A percentile compares a stretch with the other conserved stretches of the same genome.
These are phyloP conservation scores for Lichtheimia hyalospora DNA, from an alignment of 371 early-diverging fungal genomes.

Conservation along the genomic window DNA sequence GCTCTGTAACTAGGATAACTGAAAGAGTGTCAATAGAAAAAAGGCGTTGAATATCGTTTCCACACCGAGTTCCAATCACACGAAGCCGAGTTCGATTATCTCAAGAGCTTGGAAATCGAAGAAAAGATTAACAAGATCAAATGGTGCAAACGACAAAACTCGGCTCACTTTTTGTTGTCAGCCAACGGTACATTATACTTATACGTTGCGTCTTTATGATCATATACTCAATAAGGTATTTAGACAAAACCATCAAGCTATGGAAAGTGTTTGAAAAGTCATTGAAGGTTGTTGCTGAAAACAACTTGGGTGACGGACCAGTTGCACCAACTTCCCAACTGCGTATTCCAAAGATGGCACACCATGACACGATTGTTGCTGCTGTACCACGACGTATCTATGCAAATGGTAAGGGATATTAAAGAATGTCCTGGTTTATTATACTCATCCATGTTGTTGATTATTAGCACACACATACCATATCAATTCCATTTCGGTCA, in stretches of 20 bases:
- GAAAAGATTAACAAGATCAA: slow-evolving; percentile 96
- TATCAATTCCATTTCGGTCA: slow-evolving; percentile 93
- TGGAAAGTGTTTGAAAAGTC: slow-evolving; percentile 92
- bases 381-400: slow-evolving; percentile 83
- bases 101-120: slow-evolving; percentile 94
- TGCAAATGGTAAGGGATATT: slow-evolving; percentile 57
- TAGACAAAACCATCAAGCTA: slow-evolving; percentile 92
- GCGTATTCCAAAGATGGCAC: slow-evolving; percentile 72
- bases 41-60: slow-evolving; percentile 90
- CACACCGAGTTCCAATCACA: slow-evolving; percentile 95
- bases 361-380: slow-evolving; percentile 84
- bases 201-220: not conserved
- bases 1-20: not conserved
- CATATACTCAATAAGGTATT: not conserved
- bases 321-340: slow-evolving; percentile 37
- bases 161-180: slow-evolving; percentile 88
- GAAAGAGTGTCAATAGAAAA: slow-evolving; percentile 63
- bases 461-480: slow-evolving; percentile 90
- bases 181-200: slow-evolving; percentile 72
- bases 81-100: slow-evolving; percentile 95
- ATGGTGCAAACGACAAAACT: slow-evolving; percentile 81
- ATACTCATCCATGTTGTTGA: not conserved
- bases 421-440: not conserved
- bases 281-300: slow-evolving; percentile 80
- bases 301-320: slow-evolving; percentile 61